Evolutionary conservation across 202 grass and related monocot species (phyloP).

Genomic region (Setaria italica): DNA sequence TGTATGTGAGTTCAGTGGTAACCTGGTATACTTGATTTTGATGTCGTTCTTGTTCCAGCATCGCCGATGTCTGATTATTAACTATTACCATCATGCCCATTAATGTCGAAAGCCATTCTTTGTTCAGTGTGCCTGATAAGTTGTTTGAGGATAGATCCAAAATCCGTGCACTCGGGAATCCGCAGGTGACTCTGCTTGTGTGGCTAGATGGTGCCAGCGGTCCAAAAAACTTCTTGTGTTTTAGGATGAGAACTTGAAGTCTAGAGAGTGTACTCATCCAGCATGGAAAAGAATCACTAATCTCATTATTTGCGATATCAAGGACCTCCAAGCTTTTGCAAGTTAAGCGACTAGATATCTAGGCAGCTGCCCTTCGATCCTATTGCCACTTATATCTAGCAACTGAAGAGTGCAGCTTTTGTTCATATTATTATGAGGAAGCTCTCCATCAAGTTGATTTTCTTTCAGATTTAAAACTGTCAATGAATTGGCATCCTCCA

Average conservation of each 20-base stretch:
- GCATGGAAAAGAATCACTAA: constrained; percentile 58
- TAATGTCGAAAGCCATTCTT: constrained; percentile 24
- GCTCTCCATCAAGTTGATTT: constrained; percentile 43
- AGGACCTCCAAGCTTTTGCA: constrained; percentile 49
- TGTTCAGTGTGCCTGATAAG: constrained; percentile 40
- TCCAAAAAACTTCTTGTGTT: constrained; percentile 37
- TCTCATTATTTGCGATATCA: constrained; percentile 51
- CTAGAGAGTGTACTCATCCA: constrained; percentile 41
- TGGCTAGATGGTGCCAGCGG: not conserved
- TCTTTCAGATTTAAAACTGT: constrained; percentile 45
- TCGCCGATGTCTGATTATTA: not conserved
- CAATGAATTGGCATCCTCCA: constrained; percentile 1
- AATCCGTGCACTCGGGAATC: constrained; percentile 33
- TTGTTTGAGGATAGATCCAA: constrained; percentile 49
- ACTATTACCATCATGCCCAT: constrained; percentile 13
- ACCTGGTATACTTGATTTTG: not conserved
- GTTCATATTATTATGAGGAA: constrained; percentile 33
- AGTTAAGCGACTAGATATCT: constrained; percentile 4
- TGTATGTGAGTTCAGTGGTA: not conserved
- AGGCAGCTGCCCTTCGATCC: constrained; percentile 49
- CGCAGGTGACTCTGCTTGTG: not conserved
- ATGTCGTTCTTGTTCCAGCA: not conserved
- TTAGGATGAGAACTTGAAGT: constrained; percentile 42
- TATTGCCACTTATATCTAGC: constrained; percentile 44
- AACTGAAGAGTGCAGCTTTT: constrained; percentile 23